phyloP scores from a whole-genome alignment of 2,329 filamentous ascomycete species.

The Neocatenulostroma microsporum region DNA sequence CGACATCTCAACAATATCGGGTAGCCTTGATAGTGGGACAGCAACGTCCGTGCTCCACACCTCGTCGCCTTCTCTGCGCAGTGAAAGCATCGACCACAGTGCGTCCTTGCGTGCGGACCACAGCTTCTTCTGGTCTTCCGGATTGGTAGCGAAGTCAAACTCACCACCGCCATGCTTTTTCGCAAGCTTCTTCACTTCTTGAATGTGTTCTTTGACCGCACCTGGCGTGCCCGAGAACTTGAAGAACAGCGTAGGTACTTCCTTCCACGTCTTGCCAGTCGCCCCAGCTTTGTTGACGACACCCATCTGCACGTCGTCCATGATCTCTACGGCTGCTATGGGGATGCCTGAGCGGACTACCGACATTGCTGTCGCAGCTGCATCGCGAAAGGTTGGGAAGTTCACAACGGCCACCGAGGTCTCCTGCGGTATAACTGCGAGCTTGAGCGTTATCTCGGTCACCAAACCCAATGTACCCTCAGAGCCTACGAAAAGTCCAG shows the following conservation, averaged over 20 bases:
- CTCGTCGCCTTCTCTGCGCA: slow-evolving; percentile 48
- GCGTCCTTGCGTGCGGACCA: slow-evolving; percentile 56
- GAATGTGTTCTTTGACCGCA: slow-evolving; percentile 69
- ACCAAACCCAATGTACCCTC: slow-evolving; percentile 76
- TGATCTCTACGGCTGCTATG: slow-evolving; percentile 72
- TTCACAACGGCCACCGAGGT: slow-evolving; percentile 71
- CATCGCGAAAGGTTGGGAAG: slow-evolving; percentile 69
- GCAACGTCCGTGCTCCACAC: slow-evolving; percentile 57
- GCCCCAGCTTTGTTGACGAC: slow-evolving; percentile 69
- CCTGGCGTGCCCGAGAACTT: slow-evolving; percentile 73
- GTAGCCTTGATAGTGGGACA: slow-evolving; percentile 52
- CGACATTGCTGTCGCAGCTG: slow-evolving; percentile 63
- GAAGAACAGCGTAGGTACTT: slow-evolving; percentile 72
- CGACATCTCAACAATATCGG: slow-evolving; percentile 66
- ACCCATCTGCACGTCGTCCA: slow-evolving; percentile 82
- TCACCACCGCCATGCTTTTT: slow-evolving; percentile 49
- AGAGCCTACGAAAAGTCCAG: slow-evolving; percentile 68
- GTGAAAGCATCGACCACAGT: slow-evolving; percentile 53
- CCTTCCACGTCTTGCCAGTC: slow-evolving; percentile 65
- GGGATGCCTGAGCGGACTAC: slow-evolving; percentile 70
- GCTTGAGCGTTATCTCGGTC: slow-evolving; percentile 74
- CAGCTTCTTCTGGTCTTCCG: slow-evolving; percentile 47
- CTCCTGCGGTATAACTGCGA: slow-evolving; percentile 67
- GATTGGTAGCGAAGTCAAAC: slow-evolving; percentile 50
- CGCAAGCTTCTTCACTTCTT: slow-evolving; percentile 59